Evolutionary conservation across 257 asterid genomes (phyloP), one percentile per base, ranked within the genome.

Genomic region (Gardenia jasminoides): DNA sequence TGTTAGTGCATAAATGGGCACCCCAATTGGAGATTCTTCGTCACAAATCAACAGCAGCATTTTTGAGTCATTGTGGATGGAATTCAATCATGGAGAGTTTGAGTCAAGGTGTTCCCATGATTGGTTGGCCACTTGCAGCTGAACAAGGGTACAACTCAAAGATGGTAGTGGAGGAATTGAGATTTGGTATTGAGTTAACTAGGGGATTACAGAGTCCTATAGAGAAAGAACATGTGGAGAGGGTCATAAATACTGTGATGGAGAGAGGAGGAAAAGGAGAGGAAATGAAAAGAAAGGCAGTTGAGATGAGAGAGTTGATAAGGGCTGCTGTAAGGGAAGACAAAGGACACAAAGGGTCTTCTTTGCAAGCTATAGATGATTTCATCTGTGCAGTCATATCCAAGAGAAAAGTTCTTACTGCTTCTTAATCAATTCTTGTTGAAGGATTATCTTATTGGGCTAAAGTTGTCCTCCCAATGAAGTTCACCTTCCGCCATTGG

Each of bases 101-200:
- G 83, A 93, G 98, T 83, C 97, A 91, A 73, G 99, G 99, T 1
- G 94, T 95, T 82, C 93, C 97, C 59, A 84, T 93, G 1, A 93
- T 95, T 15, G 96, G 98, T 79, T 95, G 98, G 99, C 97, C 99
- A 24, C 66, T 93, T 85, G 99, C 98, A 62, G 99, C 83, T 26
- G 99, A 95, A 85, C 99, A 95, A 28, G 96, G 88, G 48, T 95
- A 90, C 78, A 95, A 93, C 52, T 84, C 91, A 43, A 95, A 95
- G 96, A 78, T 95, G 97, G 72, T 92, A 72, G 79, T 81, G 87
- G 99, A 93, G 82, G 94, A 95, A 12, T 85, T 95, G 89, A 96
- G 93, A 0, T 97, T 93, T 26, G 87, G 91, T 24, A 76, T 90
- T 36, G 98, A 88, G 82, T 48, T 94, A 67, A 78, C 91, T n/a